These are phyloP conservation scores for Nemania abortiva DNA, from an alignment of 2,329 filamentous ascomycete species.

Conservation along the genomic window DNA sequence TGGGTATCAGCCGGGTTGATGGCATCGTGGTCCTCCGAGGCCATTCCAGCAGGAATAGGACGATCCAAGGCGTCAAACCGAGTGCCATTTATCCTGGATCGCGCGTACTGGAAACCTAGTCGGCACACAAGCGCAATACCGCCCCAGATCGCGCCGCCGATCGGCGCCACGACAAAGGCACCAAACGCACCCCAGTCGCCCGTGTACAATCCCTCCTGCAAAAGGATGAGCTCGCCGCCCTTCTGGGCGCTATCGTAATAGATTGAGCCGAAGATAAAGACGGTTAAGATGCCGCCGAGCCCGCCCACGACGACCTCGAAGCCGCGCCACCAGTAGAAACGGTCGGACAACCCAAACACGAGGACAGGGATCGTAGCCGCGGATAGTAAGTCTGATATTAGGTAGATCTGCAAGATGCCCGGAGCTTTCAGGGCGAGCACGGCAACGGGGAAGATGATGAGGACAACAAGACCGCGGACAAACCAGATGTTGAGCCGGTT, in stretches of 20 bases:
- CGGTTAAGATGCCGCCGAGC: slow-evolving; percentile 80
- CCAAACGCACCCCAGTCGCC: slow-evolving; percentile 87
- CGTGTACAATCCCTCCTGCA: slow-evolving; percentile 79
- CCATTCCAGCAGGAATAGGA: slow-evolving; percentile 51
- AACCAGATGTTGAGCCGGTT: slow-evolving; percentile 82
- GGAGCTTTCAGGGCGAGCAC: slow-evolving; percentile 80
- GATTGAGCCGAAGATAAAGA: slow-evolving; percentile 84
- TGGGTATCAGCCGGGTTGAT: slow-evolving; percentile 46
- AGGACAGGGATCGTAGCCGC: slow-evolving; percentile 81
- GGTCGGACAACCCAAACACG: slow-evolving; percentile 76
- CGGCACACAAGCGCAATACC: slow-evolving; percentile 71
- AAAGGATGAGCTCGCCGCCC: slow-evolving; percentile 76
- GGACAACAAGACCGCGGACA: slow-evolving; percentile 76
- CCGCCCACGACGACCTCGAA: slow-evolving; percentile 85
- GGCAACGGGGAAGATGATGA: slow-evolving; percentile 79
- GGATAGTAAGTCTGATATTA: slow-evolving; percentile 84
- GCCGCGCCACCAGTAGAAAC: slow-evolving; percentile 79
- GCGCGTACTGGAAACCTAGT: slow-evolving; percentile 67
- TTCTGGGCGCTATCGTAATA: slow-evolving; percentile 77
- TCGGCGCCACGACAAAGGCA: slow-evolving; percentile 82
- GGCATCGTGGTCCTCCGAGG: slow-evolving; percentile 43
- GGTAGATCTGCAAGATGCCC: slow-evolving; percentile 82
- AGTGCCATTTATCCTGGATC: slow-evolving; percentile 68
- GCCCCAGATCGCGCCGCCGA: slow-evolving; percentile 80
- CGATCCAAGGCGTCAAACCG: slow-evolving; percentile 77